Evolutionary conservation across 768 basidiomycete species (phyloP).

Genomic region (Filobasidium floriforme): DNA sequence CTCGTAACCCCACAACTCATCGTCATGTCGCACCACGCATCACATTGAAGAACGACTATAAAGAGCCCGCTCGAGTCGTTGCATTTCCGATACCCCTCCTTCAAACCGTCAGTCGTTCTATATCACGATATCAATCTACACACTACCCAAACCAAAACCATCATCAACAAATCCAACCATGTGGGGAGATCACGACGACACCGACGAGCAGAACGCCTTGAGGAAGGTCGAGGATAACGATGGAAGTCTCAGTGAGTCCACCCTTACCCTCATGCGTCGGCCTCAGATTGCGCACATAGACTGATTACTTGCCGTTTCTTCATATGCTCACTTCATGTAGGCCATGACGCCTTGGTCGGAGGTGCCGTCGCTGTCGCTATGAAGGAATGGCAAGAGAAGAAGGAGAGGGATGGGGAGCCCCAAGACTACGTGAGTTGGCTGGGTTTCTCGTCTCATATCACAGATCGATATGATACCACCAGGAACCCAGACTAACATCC

Average conservation of each 20-base stretch:
- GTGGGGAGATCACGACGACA: conserved; percentile 4
- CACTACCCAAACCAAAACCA: neutral
- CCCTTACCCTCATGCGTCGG: neutral
- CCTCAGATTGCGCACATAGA: too few species aligned
- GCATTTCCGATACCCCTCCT: too few species aligned
- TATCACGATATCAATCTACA: neutral
- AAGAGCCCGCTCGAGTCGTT: too few species aligned
- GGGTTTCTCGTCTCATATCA: too few species aligned
- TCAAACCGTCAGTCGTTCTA: neutral
- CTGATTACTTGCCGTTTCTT: too few species aligned
- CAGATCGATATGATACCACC: too few species aligned
- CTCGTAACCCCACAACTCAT: too few species aligned
- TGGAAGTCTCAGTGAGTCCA: neutral
- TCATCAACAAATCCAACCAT: neutral
- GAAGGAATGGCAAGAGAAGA: conserved; percentile 1
- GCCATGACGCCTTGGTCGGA: neutral
- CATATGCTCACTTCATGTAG: too few species aligned
- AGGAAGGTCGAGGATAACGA: neutral
- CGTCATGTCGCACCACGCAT: too few species aligned
- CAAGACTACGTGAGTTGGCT: conserved; percentile 2
- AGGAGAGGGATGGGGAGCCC: neutral
- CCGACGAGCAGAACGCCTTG: neutral
- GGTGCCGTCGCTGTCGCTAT: neutral
- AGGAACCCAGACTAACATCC: neutral
- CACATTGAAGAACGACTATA: too few species aligned